Conservation (phyloP, 768 basidiomycete genomes). For the Amanita brunnescens region DNA sequence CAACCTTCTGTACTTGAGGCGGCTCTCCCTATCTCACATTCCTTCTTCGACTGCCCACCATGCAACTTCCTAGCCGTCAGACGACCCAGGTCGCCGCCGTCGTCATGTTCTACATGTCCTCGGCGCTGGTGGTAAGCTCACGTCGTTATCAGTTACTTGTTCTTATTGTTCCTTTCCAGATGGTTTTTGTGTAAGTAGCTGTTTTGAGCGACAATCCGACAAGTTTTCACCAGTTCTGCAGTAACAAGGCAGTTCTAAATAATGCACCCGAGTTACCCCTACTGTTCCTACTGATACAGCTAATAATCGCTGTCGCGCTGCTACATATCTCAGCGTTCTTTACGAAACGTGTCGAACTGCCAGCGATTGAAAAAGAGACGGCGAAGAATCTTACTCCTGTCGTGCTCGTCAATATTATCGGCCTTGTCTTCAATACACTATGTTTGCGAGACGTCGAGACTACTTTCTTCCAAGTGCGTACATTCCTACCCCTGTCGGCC, state of each 20-base stretch:
- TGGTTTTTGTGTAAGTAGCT: constrained; percentile 41
- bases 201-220: background rate
- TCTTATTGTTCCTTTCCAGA: constrained; percentile 20
- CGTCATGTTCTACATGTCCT: constrained; percentile 69
- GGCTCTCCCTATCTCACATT: background rate
- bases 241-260: constrained; percentile 71
- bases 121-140: constrained; percentile 68
- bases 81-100: constrained; percentile 56
- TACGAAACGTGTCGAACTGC: constrained; percentile 46
- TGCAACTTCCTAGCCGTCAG: constrained; percentile 23
- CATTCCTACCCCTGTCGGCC: background rate
- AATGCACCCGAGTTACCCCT: constrained; percentile 58
- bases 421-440: constrained; percentile 71
- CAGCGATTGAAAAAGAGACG: constrained; percentile 38
- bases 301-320: constrained; percentile 58
- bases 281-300: constrained; percentile 58
- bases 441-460: constrained; percentile 75
- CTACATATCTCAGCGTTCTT: constrained; percentile 46
- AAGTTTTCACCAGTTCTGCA: constrained; percentile 19
- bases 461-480: constrained; percentile 64
- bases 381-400: constrained; percentile 56
- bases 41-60: constrained; percentile 8
- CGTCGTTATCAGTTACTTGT: background rate
- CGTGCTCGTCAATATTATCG: constrained; percentile 61
- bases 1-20: background rate